Conservation (phyloP, 2,329 filamentous ascomycete species). For the Trichoderma guizhouense region DNA sequence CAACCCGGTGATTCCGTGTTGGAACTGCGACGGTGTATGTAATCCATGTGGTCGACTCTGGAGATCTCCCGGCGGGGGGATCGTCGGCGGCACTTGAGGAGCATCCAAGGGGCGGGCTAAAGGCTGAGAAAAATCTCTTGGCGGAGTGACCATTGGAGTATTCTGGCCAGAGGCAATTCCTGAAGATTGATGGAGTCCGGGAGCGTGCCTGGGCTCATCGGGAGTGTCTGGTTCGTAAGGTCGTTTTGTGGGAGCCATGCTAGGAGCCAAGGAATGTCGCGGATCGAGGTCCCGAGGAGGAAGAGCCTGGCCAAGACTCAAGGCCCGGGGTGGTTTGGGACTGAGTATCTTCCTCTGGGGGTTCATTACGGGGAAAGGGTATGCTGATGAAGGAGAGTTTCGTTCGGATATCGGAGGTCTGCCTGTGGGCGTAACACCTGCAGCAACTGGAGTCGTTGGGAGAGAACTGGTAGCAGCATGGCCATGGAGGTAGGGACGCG, state of each 20-base stretch:
- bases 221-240: conserved; percentile 30
- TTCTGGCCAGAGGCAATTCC: conserved; percentile 26
- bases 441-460: conserved; percentile 32
- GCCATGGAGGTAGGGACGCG: conserved; percentile 27
- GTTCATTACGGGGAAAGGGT: conserved; percentile 31
- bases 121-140: conserved; percentile 38
- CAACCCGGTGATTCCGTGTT: conserved; percentile 23
- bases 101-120: conserved; percentile 26
- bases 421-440: conserved; percentile 27
- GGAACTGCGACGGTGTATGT: conserved; percentile 25
- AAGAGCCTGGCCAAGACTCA: conserved; percentile 28
- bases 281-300: conserved; percentile 26
- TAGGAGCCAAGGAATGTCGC: conserved; percentile 23
- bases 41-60: conserved; percentile 20
- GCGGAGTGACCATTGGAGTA: conserved; percentile 26
- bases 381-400: conserved; percentile 31
- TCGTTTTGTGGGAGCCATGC: conserved; percentile 31
- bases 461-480: conserved; percentile 34
- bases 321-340: conserved; percentile 30
- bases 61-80: conserved; percentile 23
- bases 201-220: conserved; percentile 29
- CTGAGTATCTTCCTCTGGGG: conserved; percentile 32
- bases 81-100: conserved; percentile 25
- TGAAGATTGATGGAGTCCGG: conserved; percentile 26
- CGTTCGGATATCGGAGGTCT: conserved; percentile 30